Percentiles rank a stretch among this genome's conserved stretches.
Conservation (phyloP, 495 filamentous ascomycete species). For the Rhypophila decipiens region DNA sequence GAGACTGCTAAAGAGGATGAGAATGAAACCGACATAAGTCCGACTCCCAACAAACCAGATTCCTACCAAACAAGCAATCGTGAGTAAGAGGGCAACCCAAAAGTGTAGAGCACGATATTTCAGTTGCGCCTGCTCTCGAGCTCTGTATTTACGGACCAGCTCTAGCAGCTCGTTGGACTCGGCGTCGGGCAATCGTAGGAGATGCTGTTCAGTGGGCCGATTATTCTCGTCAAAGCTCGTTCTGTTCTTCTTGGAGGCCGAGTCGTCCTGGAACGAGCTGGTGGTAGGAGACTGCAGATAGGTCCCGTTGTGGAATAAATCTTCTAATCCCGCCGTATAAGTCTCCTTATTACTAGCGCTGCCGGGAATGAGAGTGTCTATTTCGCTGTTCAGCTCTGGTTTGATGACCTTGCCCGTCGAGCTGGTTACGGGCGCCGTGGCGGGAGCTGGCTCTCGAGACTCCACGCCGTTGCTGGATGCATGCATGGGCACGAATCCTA, state of each 20-base stretch:
- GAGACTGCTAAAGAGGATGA: constrained; percentile 71
- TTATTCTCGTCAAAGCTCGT: constrained; percentile 22
- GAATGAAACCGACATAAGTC: constrained; percentile 71
- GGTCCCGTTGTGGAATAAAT: constrained; percentile 58
- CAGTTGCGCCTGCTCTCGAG: constrained; percentile 63
- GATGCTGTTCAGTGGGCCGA: constrained; percentile 7
- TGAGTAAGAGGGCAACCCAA: constrained; percentile 53
- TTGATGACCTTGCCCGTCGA: not conserved
- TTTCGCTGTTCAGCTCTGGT: not conserved
- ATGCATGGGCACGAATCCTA: constrained; percentile 37
- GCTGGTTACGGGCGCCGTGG: not conserved
- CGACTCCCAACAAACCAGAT: constrained; percentile 79
- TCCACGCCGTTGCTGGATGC: not conserved
- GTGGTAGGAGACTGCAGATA: constrained; percentile 29
- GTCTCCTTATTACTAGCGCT: constrained; percentile 8
- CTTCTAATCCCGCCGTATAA: constrained; percentile 65
- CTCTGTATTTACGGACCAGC: constrained; percentile 58
- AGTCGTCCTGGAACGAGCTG: constrained; percentile 17
- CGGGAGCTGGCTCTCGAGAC: not conserved
- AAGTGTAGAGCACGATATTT: constrained; percentile 68
- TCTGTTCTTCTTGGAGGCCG: constrained; percentile 1
- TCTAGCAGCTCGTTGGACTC: constrained; percentile 67
- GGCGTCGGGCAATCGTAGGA: constrained; percentile 18
- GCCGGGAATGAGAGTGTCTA: not conserved
- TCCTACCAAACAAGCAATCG: constrained; percentile 64